These are phyloP conservation scores for Linum trigynum DNA, from an alignment of 345 rosid genomes.

Conservation along the genomic window DNA sequence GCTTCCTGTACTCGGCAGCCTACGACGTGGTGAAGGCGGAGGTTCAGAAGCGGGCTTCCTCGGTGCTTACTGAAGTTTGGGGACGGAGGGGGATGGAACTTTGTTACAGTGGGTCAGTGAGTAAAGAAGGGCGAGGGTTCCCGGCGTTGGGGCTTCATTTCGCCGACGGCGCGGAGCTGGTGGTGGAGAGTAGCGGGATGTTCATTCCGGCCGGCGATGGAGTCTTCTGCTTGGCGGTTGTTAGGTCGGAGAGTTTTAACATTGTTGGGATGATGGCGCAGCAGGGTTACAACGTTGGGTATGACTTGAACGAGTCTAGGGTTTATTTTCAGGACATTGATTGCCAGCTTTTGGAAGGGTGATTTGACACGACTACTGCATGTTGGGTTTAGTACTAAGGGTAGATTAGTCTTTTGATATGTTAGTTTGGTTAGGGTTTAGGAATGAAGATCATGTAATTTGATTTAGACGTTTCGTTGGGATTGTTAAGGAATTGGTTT, in stretches of 20 bases:
- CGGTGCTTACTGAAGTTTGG: too few species aligned
- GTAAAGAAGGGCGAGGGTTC: neutral
- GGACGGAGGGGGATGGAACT: neutral
- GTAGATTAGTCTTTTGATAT: too few species aligned
- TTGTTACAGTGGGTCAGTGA: neutral
- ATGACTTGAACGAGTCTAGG: slow-evolving; percentile 13
- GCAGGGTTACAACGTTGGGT: slow-evolving; percentile 29
- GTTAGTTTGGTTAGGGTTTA: neutral
- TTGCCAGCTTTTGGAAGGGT: slow-evolving; percentile 22
- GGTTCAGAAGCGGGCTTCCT: neutral
- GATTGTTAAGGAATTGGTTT: too few species aligned
- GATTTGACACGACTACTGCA: too few species aligned
- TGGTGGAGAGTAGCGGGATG: neutral
- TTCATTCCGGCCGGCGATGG: neutral
- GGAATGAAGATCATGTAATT: too few species aligned
- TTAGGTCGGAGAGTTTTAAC: neutral
- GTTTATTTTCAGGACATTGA: slow-evolving; percentile 26
- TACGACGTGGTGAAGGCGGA: neutral
- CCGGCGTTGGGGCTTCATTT: neutral
- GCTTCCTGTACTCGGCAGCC: neutral
- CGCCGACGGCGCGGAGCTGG: neutral
- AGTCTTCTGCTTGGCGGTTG: neutral
- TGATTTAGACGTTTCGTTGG: too few species aligned
- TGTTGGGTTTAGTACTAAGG: too few species aligned
- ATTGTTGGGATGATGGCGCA: slow-evolving; percentile 29